A percentile compares a stretch with the other conserved stretches of the same genome.
These are phyloP conservation scores for Suillus placidus DNA, from an alignment of 768 basidiomycete species.

Conservation along the genomic window DNA sequence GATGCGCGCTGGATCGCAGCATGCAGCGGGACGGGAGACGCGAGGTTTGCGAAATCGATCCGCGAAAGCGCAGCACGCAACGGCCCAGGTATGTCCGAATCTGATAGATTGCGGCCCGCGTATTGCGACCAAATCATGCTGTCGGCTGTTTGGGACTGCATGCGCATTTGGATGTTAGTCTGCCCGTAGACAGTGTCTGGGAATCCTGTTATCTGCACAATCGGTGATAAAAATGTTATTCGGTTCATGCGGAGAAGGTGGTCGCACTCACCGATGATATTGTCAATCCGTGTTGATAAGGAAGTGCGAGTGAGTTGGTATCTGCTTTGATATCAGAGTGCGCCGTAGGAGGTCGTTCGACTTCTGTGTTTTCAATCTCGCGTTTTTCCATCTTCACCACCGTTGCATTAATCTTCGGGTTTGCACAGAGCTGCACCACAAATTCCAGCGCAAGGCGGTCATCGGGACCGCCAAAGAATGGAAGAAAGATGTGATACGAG, in stretches of 20 bases:
- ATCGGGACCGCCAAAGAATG: slow-evolving; percentile 95
- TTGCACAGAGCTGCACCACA: slow-evolving; percentile 80
- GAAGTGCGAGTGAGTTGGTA: slow-evolving; percentile 21
- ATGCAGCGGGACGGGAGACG: slow-evolving; percentile 62
- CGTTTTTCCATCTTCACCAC: slow-evolving; percentile 66
- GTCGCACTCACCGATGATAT: slow-evolving; percentile 48
- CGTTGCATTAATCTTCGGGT: slow-evolving; percentile 69
- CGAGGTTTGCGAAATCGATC: slow-evolving; percentile 61
- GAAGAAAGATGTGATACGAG: slow-evolving; percentile 73
- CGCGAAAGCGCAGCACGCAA: slow-evolving; percentile 48
- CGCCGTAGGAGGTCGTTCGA: slow-evolving; percentile 26
- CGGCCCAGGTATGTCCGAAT: slow-evolving; percentile 13
- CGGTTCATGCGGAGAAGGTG: background rate
- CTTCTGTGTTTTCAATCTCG: slow-evolving; percentile 33
- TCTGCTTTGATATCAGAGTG: slow-evolving; percentile 32
- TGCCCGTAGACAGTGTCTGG: slow-evolving; percentile 76
- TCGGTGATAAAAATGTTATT: background rate
- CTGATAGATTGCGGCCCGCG: slow-evolving; percentile 27
- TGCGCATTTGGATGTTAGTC: slow-evolving; percentile 58
- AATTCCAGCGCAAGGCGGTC: slow-evolving; percentile 86
- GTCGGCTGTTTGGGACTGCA: slow-evolving; percentile 87
- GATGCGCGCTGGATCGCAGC: slow-evolving; percentile 44
- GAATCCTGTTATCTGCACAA: slow-evolving; percentile 39
- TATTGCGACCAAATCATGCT: slow-evolving; percentile 73
- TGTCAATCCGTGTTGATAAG: slow-evolving; percentile 38